Conservation (phyloP, 2,329 filamentous ascomycete species). For the Xylariaceae sp. region DNA sequence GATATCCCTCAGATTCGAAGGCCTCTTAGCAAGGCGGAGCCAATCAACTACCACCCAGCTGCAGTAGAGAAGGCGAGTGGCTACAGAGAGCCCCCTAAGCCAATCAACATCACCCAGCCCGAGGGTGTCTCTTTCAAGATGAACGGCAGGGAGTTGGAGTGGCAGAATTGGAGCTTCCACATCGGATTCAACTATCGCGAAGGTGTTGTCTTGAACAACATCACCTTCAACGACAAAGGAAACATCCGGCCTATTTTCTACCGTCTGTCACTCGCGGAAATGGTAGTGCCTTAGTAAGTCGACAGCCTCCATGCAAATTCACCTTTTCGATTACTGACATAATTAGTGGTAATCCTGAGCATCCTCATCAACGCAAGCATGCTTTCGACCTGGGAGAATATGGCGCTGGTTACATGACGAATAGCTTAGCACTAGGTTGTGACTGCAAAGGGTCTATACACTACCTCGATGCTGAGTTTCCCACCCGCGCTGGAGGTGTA, state of each 20-base stretch:
- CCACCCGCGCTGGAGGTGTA: constrained; percentile 69
- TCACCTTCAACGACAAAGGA: constrained; percentile 83
- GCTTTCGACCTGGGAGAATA: constrained; percentile 80
- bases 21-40: constrained; percentile 65
- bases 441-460: constrained; percentile 90
- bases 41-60: constrained; percentile 76
- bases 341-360: constrained; percentile 64
- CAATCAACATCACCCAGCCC: constrained; percentile 81
- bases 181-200: constrained; percentile 94
- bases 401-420: constrained; percentile 79
- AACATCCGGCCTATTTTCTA: constrained; percentile 77
- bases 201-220: constrained; percentile 85
- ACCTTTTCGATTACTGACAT: constrained; percentile 8
- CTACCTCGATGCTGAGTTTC: constrained; percentile 85
- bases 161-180: constrained; percentile 94
- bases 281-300: constrained; percentile 77
- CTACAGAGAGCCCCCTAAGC: constrained; percentile 75
- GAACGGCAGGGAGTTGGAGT: constrained; percentile 68
- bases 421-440: constrained; percentile 70
- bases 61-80: constrained; percentile 70
- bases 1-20: constrained; percentile 76
- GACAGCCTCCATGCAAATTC: background rate
- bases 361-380: constrained; percentile 76
- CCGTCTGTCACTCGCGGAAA: constrained; percentile 82
- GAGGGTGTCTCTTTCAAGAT: constrained; percentile 85